phyloP scores from a whole-genome alignment of 225 moss, liverwort and hornwort genomes.

The Straminergon stramineum region DNA sequence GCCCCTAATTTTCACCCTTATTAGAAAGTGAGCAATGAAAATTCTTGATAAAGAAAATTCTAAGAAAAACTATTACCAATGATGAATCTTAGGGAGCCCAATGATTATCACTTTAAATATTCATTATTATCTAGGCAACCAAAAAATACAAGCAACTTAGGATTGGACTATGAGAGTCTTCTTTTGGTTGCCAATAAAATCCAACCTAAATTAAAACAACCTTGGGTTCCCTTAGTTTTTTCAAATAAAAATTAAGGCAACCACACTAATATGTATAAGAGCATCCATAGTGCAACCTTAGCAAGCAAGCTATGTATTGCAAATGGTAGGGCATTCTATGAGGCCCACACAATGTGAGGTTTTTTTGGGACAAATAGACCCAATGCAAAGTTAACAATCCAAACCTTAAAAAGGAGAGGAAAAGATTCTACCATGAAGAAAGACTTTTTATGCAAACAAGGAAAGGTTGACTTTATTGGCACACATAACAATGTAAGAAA shows the following conservation, averaged over 20 bases:
- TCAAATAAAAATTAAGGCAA: background rate
- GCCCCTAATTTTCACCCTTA: background rate
- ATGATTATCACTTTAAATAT: background rate
- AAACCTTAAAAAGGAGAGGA: no score
- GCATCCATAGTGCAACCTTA: no score
- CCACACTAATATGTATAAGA: no score
- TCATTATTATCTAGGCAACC: background rate
- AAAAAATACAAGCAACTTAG: background rate
- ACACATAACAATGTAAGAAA: no score
- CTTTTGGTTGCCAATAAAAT: background rate
- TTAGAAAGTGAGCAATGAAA: fast-evolving
- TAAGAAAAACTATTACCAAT: background rate
- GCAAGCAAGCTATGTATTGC: no score
- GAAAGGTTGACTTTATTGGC: no score
- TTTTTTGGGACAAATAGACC: no score
- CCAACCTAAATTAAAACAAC: background rate
- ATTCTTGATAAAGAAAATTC: background rate
- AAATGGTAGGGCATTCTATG: no score
- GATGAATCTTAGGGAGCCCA: background rate
- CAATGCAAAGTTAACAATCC: no score
- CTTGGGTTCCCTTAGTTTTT: background rate
- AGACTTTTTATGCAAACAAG: no score
- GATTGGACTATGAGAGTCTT: background rate
- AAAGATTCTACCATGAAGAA: no score
- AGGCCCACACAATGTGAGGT: no score